Base-by-base conservation (phyloP, 805 yeast genomes). In the Jamesozyma gamospora region DNA sequence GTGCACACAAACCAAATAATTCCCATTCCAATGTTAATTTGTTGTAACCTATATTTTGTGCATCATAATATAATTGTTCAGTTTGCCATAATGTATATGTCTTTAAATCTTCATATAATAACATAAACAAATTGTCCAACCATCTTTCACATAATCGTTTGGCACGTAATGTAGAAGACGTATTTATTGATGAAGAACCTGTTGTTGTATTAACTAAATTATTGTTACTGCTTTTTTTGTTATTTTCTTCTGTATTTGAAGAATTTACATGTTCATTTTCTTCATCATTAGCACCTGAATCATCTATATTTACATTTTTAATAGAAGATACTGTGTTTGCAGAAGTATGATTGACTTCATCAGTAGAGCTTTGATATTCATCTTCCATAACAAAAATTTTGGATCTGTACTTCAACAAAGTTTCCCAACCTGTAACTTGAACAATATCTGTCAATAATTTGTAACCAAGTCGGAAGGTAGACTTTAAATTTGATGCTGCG, bases 81-180 rank as follows among this genome's bases (percentile, higher is more conserved):
- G 95, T 87, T 58, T 87, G 88, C 92, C 95, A 90, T 71, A 85
- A 74, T 1, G 96, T 86, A 58, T 83, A 90, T 1, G 84, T 77
- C 53, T 82, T 70, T 51, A 83, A 69, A 55, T 83, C 94, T 43
- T 82, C 88, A 53, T 77, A 83, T 25, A 84, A 61, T 2, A 78
- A 69, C 60, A 80, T 63, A 54, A 84, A 81, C 37, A 84, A 62
- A 51, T 79, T 79, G 47, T 84, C 94, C 25, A 85, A 65, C 88
- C 95, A 82, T 40, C 76, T 66, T 53, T 81, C 90, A 56, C 94
- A 82, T 28, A 76, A 62, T 28, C 82, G 66, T 47, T 79, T 79
- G 55, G 74, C 71, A 50, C 72, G 77, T 57, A 79, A 74, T 19
- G 29, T 18, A 4, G 38, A 34, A 10, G 31, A 11, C 12, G 76